These are phyloP conservation scores for Colletotrichum sp. DNA, from an alignment of 2,329 filamentous ascomycete species.

Conservation along the genomic window DNA sequence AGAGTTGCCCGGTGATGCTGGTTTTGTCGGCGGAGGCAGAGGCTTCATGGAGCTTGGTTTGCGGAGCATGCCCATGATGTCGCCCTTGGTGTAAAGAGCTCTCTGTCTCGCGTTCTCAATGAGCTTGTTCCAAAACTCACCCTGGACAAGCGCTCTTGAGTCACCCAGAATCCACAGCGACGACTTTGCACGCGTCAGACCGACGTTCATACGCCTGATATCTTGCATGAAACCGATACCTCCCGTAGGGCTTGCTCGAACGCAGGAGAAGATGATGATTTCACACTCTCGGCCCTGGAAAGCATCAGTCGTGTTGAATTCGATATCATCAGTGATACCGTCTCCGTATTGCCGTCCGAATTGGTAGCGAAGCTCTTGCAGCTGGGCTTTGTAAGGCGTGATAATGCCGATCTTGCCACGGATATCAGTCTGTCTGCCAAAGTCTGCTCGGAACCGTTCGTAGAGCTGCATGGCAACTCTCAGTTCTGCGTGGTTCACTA, in stretches of 20 bases:
- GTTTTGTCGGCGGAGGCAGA: slow-evolving; percentile 24
- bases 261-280: slow-evolving; percentile 98
- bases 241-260: slow-evolving; percentile 88
- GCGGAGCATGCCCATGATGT: slow-evolving; percentile 55
- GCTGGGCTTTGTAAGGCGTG: slow-evolving; percentile 95
- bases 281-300: slow-evolving; percentile 97
- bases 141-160: slow-evolving; percentile 82
- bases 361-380: slow-evolving; percentile 77
- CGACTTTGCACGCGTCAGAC: slow-evolving; percentile 93
- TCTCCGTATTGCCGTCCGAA: slow-evolving; percentile 79
- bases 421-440: slow-evolving; percentile 66
- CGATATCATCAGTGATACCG: slow-evolving; percentile 76
- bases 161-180: slow-evolving; percentile 97
- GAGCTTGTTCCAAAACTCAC: slow-evolving; percentile 88
- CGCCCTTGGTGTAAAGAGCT: slow-evolving; percentile 76
- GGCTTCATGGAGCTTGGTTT: slow-evolving; percentile 39
- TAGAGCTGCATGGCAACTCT: slow-evolving; percentile 87
- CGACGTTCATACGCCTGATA: slow-evolving; percentile 99
- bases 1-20: slow-evolving; percentile 27
- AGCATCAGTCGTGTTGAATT: slow-evolving; percentile 99
- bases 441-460: slow-evolving; percentile 77
- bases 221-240: slow-evolving; percentile 98
- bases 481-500: slow-evolving; percentile 88
- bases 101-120: slow-evolving; percentile 81
- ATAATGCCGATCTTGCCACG: slow-evolving; percentile 92